Conservation (phyloP, 371 early-diverging fungal species). For the Zopfochytrium polystomum region DNA sequence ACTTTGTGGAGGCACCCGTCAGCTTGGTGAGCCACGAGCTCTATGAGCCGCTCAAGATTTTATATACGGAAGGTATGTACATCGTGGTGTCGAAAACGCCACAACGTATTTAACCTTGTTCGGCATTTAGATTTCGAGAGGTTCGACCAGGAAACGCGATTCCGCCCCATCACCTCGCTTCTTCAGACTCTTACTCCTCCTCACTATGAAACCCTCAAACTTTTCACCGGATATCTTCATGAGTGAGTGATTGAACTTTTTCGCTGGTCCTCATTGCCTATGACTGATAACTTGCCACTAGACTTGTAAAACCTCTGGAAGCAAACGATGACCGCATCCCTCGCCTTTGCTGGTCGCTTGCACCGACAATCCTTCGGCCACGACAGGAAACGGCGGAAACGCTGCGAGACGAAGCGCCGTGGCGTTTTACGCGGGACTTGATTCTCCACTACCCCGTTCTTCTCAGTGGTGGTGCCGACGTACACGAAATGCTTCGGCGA, state of each 20-base stretch:
- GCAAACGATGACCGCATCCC: slow-evolving; percentile 27
- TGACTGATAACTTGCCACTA: neutral
- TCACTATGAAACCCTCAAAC: slow-evolving; percentile 24
- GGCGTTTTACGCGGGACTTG: slow-evolving; percentile 25
- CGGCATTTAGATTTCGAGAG: slow-evolving; percentile 15
- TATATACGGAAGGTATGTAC: slow-evolving; percentile 17
- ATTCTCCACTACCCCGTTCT: slow-evolving; percentile 18
- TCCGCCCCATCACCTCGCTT: slow-evolving; percentile 15
- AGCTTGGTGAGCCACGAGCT: slow-evolving; percentile 18
- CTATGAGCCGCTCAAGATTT: slow-evolving; percentile 24
- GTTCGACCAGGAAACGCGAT: slow-evolving; percentile 15
- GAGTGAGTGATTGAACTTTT: slow-evolving; percentile 1
- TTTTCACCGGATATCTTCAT: slow-evolving; percentile 19
- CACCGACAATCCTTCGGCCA: slow-evolving; percentile 37
- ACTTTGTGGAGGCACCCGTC: slow-evolving; percentile 21
- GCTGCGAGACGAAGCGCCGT: slow-evolving; percentile 6
- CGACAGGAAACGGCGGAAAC: slow-evolving; percentile 20
- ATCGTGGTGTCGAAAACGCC: too few relatives aligned
- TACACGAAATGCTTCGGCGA: slow-evolving; percentile 4
- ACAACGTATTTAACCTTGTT: too few relatives aligned
- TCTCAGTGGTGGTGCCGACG: slow-evolving; percentile 4
- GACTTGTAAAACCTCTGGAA: slow-evolving; percentile 14
- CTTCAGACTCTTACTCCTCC: slow-evolving; percentile 17
- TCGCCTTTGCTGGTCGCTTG: slow-evolving; percentile 29
- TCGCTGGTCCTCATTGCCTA: neutral